These are phyloP conservation scores for Phyllosticta citriasiana DNA, from an alignment of 2,329 filamentous ascomycete genomes.

Conservation along the genomic window DNA sequence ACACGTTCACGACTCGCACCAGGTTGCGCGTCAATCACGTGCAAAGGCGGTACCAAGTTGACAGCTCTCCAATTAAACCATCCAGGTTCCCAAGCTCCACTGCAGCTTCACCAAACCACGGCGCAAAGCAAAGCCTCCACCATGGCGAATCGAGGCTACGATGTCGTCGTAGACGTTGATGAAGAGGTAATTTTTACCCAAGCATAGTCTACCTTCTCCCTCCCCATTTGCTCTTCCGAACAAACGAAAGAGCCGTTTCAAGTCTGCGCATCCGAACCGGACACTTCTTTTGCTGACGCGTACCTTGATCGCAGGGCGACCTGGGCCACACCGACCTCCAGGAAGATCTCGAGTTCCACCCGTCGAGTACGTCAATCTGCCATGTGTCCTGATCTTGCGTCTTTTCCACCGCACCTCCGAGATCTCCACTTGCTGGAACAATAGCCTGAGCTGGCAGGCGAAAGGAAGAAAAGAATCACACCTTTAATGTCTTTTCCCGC, in stretches of 20 bases:
- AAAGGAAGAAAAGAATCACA: background rate
- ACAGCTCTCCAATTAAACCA: conserved; percentile 6
- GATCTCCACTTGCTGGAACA: background rate
- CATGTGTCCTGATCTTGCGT: background rate
- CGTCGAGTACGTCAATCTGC: conserved; percentile 49
- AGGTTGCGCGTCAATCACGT: background rate
- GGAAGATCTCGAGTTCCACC: conserved; percentile 98
- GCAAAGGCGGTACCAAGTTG: conserved; percentile 4
- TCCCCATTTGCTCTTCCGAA: background rate
- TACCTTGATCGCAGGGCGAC: conserved; percentile 60
- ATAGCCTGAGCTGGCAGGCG: background rate
- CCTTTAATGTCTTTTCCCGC: background rate
- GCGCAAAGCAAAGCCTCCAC: background rate
- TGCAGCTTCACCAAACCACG: background rate
- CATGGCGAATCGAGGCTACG: conserved; percentile 83
- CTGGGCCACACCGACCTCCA: conserved; percentile 96
- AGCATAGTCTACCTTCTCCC: background rate
- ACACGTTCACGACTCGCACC: conserved; percentile 1
- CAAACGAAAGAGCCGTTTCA: conserved; percentile 7
- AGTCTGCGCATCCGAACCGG: background rate
- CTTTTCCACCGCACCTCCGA: background rate
- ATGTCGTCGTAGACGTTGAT: conserved; percentile 96
- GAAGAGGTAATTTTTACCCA: conserved; percentile 58
- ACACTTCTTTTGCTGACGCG: conserved; percentile 13
- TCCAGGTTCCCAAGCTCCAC: conserved; percentile 1